Base-by-base conservation (phyloP, 306 rosid species). In the Mimosa pudica region DNA sequence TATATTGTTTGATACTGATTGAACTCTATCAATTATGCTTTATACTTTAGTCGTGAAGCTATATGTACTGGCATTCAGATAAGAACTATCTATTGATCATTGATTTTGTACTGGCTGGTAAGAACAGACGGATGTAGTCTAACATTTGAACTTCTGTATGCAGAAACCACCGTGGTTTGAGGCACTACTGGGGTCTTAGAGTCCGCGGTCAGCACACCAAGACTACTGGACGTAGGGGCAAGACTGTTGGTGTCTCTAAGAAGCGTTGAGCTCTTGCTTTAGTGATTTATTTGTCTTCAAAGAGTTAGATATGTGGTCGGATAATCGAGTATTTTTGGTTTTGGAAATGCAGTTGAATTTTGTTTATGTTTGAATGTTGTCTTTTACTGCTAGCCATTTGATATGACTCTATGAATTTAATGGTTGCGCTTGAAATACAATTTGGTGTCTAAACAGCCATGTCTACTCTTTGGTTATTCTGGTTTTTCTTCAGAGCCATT, bases 191-290 rank as follows among this genome's bases (percentile, higher is more conserved):
- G 94, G 92, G 94, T 48, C 94, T 90, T 24, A 90, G 94, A 14
- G 94, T 90, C 60, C 94, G 92, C 80, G 94, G 94, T 62, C 94
- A 90, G 87, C 94, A 90, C 84, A 90, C 92, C 72, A 90, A 90
- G 88, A 90, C 94, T 24, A 90, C 94, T 4, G 92, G 94, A n/a
- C 90, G 90, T 52, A 86, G 94, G 77, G 94, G 94, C 12, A 90
- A 90, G 85, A 90, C 92, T 72, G 94, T 90, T 64, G 94, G 94
- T 90, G 94, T 90, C 51, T 90, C 94, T 61, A 90, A 90, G 88
- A 90, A 90, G 85, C 94, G 92, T 45, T 69, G 55, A 69, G 54
- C 55, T 42, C 36, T 69, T 30, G 20, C 16, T 42, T 42, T 17
- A 17, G 49, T 16, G 7, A 18, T 8, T 44, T 69, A 44, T 83